Evolutionary conservation across 1,139 yeast species (phyloP).

Genomic region (Hansenula lynferdii): DNA sequence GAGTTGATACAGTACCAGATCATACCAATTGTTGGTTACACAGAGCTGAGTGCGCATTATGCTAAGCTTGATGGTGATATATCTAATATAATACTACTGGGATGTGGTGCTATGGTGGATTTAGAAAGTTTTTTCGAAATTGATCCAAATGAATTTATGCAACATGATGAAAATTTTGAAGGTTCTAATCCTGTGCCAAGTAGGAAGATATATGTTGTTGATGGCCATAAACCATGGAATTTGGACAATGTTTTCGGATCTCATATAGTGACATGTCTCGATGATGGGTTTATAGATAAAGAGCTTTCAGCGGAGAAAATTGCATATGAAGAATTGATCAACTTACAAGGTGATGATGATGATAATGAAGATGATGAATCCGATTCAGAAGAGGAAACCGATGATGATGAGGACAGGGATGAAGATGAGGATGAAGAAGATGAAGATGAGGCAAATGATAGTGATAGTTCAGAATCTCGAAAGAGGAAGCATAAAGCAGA

Average conservation of each 20-base stretch:
- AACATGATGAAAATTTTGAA: conserved; percentile 17
- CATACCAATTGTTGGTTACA: conserved; percentile 92
- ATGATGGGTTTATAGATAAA: conserved; percentile 73
- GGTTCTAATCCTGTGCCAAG: conserved; percentile 26
- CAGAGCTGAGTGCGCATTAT: conserved; percentile 67
- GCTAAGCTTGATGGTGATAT: conserved; percentile 65
- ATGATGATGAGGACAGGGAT: conserved; percentile 27
- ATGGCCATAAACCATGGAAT: conserved; percentile 96
- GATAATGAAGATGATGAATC: conserved; percentile 24
- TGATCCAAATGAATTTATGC: conserved; percentile 43
- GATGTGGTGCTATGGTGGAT: conserved; percentile 96
- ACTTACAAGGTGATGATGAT: conserved; percentile 25
- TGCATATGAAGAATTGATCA: conserved; percentile 49
- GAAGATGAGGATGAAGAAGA: conserved; percentile 25
- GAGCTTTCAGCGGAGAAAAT: conserved; percentile 45
- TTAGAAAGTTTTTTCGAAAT: conserved; percentile 73
- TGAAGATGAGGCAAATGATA: conserved; percentile 32
- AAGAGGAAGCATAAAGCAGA: conserved; percentile 32
- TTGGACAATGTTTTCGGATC: conserved; percentile 89
- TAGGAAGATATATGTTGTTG: conserved; percentile 71
- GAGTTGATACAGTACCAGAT: conserved; percentile 85
- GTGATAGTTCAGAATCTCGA: conserved; percentile 25
- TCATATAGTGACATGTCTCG: conserved; percentile 74
- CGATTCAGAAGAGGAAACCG: too few species aligned
- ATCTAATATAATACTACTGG: conserved; percentile 72